Conservation (phyloP, 805 yeast species). For the Starmerella potacharoeniae region DNA sequence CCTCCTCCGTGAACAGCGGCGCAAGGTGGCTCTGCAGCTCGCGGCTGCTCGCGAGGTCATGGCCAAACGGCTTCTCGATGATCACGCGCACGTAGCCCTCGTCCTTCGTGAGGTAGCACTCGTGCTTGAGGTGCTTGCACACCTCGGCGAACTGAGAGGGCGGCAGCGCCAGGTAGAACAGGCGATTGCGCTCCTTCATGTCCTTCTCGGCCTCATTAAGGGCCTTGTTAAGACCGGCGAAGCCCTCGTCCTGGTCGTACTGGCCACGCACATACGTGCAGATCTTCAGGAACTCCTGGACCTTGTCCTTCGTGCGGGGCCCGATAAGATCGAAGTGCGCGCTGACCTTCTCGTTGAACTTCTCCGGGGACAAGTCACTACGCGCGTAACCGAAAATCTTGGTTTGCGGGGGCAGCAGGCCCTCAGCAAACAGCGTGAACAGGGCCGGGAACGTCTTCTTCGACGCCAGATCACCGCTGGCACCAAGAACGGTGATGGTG, state of each 20-base stretch:
- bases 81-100: slow-evolving; percentile 69
- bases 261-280: slow-evolving; percentile 63
- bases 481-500: slow-evolving; percentile 24
- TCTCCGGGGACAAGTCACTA: slow-evolving; percentile 56
- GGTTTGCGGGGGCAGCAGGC: slow-evolving; percentile 56
- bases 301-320: slow-evolving; percentile 31
- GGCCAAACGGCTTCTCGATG: slow-evolving; percentile 96
- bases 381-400: slow-evolving; percentile 89
- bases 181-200: slow-evolving; percentile 48
- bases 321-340: slow-evolving; percentile 49
- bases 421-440: slow-evolving; percentile 46
- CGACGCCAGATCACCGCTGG: slow-evolving; percentile 31
- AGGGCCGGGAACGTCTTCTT: slow-evolving; percentile 33
- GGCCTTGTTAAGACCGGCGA: slow-evolving; percentile 39
- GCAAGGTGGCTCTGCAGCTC: slow-evolving; percentile 65
- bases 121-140: slow-evolving; percentile 56
- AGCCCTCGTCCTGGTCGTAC: slow-evolving; percentile 76
- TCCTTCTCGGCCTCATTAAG: slow-evolving; percentile 51
- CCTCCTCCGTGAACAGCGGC: slow-evolving; percentile 83
- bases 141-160: slow-evolving; percentile 83
- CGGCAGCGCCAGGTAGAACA: slow-evolving; percentile 89
- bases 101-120: slow-evolving; percentile 45
- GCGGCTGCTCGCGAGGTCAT: slow-evolving; percentile 68
- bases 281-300: slow-evolving; percentile 53
- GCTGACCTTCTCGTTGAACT: slow-evolving; percentile 54